These are phyloP conservation scores for Pseudomassariella vexata DNA, from an alignment of 2,329 filamentous ascomycete genomes.

Conservation along the genomic window DNA sequence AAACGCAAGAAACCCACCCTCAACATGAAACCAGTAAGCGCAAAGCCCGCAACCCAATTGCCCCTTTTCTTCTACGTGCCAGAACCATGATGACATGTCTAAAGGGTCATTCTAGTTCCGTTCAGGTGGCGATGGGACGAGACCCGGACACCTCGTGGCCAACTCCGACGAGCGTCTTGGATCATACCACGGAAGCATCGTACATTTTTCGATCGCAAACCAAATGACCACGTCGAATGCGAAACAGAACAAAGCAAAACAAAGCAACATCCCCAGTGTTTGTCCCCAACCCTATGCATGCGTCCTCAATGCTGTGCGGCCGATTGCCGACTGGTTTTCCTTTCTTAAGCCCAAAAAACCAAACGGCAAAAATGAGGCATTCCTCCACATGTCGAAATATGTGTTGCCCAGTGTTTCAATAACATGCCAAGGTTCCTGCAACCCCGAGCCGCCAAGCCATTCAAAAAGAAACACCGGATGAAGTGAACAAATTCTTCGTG, in stretches of 20 bases:
- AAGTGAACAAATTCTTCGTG: too few relatives aligned
- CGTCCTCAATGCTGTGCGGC: constrained; percentile 4
- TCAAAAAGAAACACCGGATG: too few relatives aligned
- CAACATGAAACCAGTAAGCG: constrained; percentile 1
- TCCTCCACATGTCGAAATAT: not conserved
- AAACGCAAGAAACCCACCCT: not conserved
- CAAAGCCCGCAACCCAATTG: not conserved
- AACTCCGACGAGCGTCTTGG: not conserved
- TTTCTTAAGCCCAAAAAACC: not conserved
- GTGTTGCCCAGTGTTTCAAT: not conserved
- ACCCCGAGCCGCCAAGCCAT: not conserved
- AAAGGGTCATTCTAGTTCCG: too few relatives aligned
- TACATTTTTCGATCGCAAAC: too few relatives aligned
- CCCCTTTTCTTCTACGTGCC: constrained; percentile 1
- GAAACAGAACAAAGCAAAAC: not conserved
- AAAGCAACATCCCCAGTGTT: constrained; percentile 1
- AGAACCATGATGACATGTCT: not conserved
- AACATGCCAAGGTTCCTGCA: not conserved
- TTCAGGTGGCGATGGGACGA: too few relatives aligned
- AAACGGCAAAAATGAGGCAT: not conserved
- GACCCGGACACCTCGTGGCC: not conserved
- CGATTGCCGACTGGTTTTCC: not conserved
- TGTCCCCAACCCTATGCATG: not conserved
- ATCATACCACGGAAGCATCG: not conserved
- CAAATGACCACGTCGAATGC: not conserved